Base-by-base conservation (phyloP, 2,329 filamentous ascomycete genomes). In the Pseudogymnoascus sp. region DNA sequence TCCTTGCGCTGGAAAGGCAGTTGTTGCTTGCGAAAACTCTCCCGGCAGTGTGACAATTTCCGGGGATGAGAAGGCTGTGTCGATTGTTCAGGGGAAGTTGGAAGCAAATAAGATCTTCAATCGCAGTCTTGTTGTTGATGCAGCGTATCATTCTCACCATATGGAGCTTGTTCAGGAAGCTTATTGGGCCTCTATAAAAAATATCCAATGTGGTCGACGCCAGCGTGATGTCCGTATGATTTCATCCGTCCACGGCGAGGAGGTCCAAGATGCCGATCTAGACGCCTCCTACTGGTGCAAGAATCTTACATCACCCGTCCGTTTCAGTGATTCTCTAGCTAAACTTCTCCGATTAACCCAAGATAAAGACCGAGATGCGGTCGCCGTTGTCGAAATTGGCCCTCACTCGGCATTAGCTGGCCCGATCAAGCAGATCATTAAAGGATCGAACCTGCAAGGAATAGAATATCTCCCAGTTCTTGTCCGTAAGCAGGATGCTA, bases 271-370 rank as follows among this genome's bases (percentile, higher is more conserved):
- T n/a, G 13, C 7, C 6, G 60, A 62, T 4, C 35, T 68, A 0
- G 59, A 61, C n/a, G 24, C 63, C 6, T 11, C 35, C 7, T 82
- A 82, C 67, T 82, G 80, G 80, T 70, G 71, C 1, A 65, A 69
- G 3, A 82, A 81, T 62, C 67, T 82, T 66, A 71, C 76, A 1
- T 76, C 74, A 0, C 74, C 74, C 1, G 80, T 82, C 14, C 70
- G 74, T 3, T 82, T 79, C 64, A 65, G 61, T 65, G 13, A 63
- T 64, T 10, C 66, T 24, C 44, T 56, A 14, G 10, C 38, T 42
- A 11, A 21, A 19, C 7, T 42, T 11, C 38, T 42, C 10, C 6
- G n/a, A n/a, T 16, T 40, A 16, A 16, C n/a, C 14, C 37, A 13
- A 40, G 37, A 16, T 8, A 6, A 40, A 40, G n/a, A 16, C 6